A percentile compares a stretch with the other conserved stretches of the same genome.
These are phyloP conservation scores for Maudiozyma turicensis DNA, from an alignment of 805 yeast species.

Conservation along the genomic window DNA sequence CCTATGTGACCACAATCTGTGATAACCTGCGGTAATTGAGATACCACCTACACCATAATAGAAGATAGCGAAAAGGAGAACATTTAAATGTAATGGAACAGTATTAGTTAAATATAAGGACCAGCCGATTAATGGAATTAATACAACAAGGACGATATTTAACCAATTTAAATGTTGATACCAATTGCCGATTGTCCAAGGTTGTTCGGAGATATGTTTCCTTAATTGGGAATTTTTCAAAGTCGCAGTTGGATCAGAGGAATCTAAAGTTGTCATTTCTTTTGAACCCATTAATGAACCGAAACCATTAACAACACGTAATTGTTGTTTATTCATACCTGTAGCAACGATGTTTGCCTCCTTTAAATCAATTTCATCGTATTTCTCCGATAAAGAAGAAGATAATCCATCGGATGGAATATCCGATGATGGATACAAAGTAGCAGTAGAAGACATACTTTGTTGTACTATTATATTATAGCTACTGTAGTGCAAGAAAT, in stretches of 20 bases:
- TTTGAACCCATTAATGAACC: slow-evolving; percentile 78
- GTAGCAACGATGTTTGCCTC: slow-evolving; percentile 73
- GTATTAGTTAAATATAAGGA: slow-evolving; percentile 30
- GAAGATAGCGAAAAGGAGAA: slow-evolving; percentile 38
- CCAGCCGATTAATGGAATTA: slow-evolving; percentile 50
- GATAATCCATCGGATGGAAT: neutral
- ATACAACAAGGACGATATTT: slow-evolving; percentile 53
- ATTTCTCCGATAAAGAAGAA: neutral
- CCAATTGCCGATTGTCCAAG: slow-evolving; percentile 71
- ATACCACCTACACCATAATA: slow-evolving; percentile 55
- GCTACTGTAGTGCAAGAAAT: neutral
- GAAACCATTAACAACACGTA: slow-evolving; percentile 71
- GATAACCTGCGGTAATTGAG: slow-evolving; percentile 80
- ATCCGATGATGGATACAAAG: neutral
- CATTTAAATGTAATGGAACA: slow-evolving; percentile 41
- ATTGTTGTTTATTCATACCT: slow-evolving; percentile 61
- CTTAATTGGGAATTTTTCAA: slow-evolving; percentile 9
- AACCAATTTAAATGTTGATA: slow-evolving; percentile 70
- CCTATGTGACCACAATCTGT: slow-evolving; percentile 70
- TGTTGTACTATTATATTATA: neutral
- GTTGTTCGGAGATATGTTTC: slow-evolving; percentile 63
- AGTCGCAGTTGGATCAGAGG: slow-evolving; percentile 29
- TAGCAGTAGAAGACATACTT: neutral
- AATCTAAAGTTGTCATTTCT: slow-evolving; percentile 42
- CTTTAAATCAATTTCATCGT: slow-evolving; percentile 44